Base-by-base conservation (phyloP, 2,329 filamentous ascomycete species). In the Tolypocladium album region DNA sequence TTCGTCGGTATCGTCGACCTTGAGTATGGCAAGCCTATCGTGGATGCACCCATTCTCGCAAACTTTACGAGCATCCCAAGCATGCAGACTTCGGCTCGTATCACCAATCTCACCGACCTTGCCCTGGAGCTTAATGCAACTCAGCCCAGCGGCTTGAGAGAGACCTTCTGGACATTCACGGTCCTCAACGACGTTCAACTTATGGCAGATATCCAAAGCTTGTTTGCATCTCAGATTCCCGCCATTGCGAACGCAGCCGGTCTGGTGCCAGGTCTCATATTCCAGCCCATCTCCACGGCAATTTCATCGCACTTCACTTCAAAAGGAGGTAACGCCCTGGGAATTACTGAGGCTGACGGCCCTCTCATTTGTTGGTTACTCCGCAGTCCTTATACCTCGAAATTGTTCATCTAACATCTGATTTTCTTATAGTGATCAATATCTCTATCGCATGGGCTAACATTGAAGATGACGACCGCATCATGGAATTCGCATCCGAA, bases 141-240 rank as follows among this genome's bases (percentile, higher is more conserved):
- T 13, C 47, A 50, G 47, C 47, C 47, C 20, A 20, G 47, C 3
- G 47, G 47, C 24, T 31, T 50, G 24, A 50, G 47, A 20, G 47
- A 50, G 47, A 50, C 47, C 6, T 50, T 50, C 15, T 50, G 47
- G 47, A 50, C 47, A 31, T 50, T 50, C 47, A 50, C 47, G 15
- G 47, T 50, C 1, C 24, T 31, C 24, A 50, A 50, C 6, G 47
- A 50, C 13, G 24, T 31, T 7, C 24, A 50, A 11, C 31, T 50
- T 24, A 50, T 50, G 47, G 2, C 47, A 3, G 47, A 50, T 20
- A 50, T 50, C 15, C 47, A 50, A 20, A 11, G 15, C 24, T 20
- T 50, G 47, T 50, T 50, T 15, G 15, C 24, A 31, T 50, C 47
- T 8, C 47, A 50, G 13, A 31, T 50, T 20, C 24, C 47, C 15